Evolutionary conservation across 805 yeast species (phyloP).

Genomic region (Yarrowia divulgata): DNA sequence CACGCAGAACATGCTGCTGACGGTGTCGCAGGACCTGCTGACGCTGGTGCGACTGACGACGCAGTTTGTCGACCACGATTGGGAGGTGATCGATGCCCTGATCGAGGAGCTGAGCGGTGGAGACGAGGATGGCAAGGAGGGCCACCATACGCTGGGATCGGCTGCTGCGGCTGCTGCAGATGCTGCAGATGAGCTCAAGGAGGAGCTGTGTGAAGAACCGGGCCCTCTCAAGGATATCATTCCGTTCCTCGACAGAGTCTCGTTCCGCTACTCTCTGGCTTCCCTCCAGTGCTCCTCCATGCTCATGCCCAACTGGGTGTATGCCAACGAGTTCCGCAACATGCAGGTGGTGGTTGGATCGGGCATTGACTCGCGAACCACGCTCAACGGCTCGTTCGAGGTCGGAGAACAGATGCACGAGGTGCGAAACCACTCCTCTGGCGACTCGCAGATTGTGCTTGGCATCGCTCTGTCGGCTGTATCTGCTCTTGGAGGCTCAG

Average conservation of each 20-base stretch:
- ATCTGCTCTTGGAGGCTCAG: constrained; percentile 5
- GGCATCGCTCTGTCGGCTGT: constrained; percentile 14
- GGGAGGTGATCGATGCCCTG: constrained; percentile 15
- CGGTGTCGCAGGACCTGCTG: constrained; percentile 4
- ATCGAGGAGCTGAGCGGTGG: constrained; percentile 5
- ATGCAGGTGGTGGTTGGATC: constrained; percentile 25
- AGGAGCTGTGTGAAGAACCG: constrained; percentile 12
- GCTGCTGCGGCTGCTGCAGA: constrained; percentile 6
- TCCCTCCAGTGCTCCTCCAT: constrained; percentile 22
- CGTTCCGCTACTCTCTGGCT: constrained; percentile 18
- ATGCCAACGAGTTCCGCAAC: constrained; percentile 34
- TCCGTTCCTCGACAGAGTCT: constrained; percentile 20
- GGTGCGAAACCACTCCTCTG: neutral
- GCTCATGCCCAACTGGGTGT: constrained; percentile 33
- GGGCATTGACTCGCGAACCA: constrained; percentile 15
- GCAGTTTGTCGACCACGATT: constrained; percentile 17
- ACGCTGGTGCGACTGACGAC: neutral
- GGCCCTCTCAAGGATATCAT: constrained; percentile 32
- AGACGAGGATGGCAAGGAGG: neutral
- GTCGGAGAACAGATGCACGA: constrained; percentile 34
- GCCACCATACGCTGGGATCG: constrained; percentile 8
- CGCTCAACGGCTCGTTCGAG: constrained; percentile 32
- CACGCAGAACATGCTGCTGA: constrained; percentile 10
- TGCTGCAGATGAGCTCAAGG: constrained; percentile 17
- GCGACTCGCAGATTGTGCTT: constrained; percentile 25